phyloP scores from a whole-genome alignment of 2,329 filamentous ascomycete genomes.

The Colletotrichum sp. region DNA sequence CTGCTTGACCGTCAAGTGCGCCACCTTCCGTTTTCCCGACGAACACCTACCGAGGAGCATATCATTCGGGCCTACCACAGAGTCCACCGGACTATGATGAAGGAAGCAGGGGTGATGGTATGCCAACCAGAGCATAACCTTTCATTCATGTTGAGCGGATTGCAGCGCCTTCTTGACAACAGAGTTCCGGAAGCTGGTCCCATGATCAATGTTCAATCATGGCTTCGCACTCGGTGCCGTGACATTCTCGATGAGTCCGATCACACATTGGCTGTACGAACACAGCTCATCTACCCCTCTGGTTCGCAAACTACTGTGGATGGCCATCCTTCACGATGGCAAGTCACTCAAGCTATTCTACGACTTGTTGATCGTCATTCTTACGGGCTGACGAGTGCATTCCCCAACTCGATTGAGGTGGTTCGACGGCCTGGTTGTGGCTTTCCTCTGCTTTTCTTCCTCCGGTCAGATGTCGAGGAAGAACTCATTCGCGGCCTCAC shows the following conservation, averaged over 20 bases:
- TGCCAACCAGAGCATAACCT: conserved; percentile 68
- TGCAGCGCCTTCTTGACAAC: conserved; percentile 59
- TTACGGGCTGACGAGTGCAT: conserved; percentile 37
- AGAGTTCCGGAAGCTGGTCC: conserved; percentile 41
- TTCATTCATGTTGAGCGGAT: conserved; percentile 67
- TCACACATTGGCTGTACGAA: conserved; percentile 56
- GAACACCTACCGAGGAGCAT: conserved; percentile 38
- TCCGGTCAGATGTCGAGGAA: conserved; percentile 52
- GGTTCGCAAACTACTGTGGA: conserved; percentile 55
- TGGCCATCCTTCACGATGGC: conserved; percentile 59
- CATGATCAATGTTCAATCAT: conserved; percentile 58
- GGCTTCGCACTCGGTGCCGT: conserved; percentile 53
- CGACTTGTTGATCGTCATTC: conserved; percentile 42
- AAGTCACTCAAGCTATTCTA: conserved; percentile 45
- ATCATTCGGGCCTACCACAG: conserved; percentile 41
- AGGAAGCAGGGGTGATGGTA: conserved; percentile 58
- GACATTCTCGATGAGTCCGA: conserved; percentile 73
- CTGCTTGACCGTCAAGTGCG: conserved; percentile 57
- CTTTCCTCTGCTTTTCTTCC: conserved; percentile 64
- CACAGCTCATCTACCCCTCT: conserved; percentile 63
- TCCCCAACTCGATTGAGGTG: conserved; percentile 52
- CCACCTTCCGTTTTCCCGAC: conserved; percentile 64
- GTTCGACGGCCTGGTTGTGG: conserved; percentile 36
- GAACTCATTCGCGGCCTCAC: conserved; percentile 44
- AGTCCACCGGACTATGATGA: conserved; percentile 43